These are phyloP conservation scores for Arachis monticola DNA, from an alignment of 331 rosid genomes.

Conservation along the genomic window DNA sequence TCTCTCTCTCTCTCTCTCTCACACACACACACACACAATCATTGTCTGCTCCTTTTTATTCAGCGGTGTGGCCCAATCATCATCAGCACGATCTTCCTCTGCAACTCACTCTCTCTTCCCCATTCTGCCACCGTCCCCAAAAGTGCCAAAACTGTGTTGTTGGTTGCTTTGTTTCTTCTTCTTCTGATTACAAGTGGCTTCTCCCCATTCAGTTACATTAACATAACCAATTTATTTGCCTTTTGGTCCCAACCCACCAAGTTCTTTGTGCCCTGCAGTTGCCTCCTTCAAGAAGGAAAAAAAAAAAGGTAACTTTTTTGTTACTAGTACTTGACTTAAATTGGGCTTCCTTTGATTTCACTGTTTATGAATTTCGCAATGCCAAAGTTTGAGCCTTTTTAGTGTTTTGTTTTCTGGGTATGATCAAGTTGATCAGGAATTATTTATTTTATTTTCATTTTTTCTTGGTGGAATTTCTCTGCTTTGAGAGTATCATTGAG, in stretches of 20 bases:
- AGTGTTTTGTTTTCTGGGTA: conserved; percentile 10
- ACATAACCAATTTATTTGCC: conserved; percentile 15
- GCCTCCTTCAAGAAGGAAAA: not conserved
- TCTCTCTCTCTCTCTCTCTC: conserved; percentile 38
- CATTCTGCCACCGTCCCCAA: conserved; percentile 34
- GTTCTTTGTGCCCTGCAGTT: not conserved
- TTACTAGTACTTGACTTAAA: too few relatives aligned
- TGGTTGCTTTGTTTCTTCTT: conserved; percentile 18
- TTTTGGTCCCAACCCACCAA: conserved; percentile 10
- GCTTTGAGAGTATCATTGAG: conserved; percentile 5
- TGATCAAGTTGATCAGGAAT: conserved; percentile 31
- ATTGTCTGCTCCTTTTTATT: conserved; percentile 62
- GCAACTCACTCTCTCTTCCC: conserved; percentile 35
- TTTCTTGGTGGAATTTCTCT: not conserved
- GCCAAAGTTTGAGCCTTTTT: conserved; percentile 24
- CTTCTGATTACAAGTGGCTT: conserved; percentile 6
- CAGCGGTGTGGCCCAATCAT: conserved; percentile 60
- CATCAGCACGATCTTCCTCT: conserved; percentile 52
- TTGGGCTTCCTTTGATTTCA: conserved; percentile 1
- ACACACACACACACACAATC: conserved; percentile 47
- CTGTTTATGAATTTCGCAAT: conserved; percentile 10
- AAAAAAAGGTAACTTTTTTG: conserved; percentile 14
- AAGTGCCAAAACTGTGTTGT: conserved; percentile 15
- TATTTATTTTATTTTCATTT: not conserved
- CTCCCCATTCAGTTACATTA: conserved; percentile 27